Evolutionary conservation across 176 grass and related monocot genomes (phyloP).

Genomic region (Hordeum marinum): DNA sequence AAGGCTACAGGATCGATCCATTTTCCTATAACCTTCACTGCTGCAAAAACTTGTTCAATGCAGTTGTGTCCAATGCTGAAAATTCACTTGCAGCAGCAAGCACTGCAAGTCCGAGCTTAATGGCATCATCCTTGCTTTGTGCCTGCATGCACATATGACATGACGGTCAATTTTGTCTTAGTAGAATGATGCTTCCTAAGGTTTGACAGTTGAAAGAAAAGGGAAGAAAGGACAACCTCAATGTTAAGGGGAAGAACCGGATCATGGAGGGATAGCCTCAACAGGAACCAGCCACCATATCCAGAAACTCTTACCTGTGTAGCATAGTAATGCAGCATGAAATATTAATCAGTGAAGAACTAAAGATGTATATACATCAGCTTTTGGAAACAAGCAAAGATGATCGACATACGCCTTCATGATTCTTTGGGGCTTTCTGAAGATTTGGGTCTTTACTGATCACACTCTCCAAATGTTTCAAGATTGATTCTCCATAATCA

Average conservation of each 20-base stretch:
- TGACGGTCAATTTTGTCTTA: background rate
- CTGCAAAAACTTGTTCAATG: constrained; percentile 60
- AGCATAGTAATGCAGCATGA: background rate
- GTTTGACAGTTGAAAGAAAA: background rate
- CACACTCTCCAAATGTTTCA: constrained; percentile 74
- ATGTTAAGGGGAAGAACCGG: constrained; percentile 98
- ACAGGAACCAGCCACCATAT: constrained; percentile 91
- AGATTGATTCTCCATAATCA: constrained; percentile 84
- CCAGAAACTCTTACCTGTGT: constrained; percentile 91
- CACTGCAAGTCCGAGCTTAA: constrained; percentile 65
- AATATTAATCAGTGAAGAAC: constrained; percentile 6
- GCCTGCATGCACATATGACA: constrained; percentile 39
- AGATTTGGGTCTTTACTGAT: constrained; percentile 52
- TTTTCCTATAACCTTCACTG: constrained; percentile 15
- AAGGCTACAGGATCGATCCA: background rate
- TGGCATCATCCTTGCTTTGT: constrained; percentile 55
- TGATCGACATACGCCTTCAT: constrained; percentile 70
- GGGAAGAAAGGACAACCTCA: constrained; percentile 45
- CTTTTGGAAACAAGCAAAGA: background rate
- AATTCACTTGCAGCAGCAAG: constrained; percentile 64
- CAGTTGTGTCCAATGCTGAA: constrained; percentile 58
- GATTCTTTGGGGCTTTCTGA: constrained; percentile 56
- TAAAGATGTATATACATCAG: background rate
- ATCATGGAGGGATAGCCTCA: constrained; percentile 96
- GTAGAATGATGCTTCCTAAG: background rate